These are phyloP conservation scores for Capsicum chinense DNA, from an alignment of 257 asterid species.

Conservation along the genomic window DNA sequence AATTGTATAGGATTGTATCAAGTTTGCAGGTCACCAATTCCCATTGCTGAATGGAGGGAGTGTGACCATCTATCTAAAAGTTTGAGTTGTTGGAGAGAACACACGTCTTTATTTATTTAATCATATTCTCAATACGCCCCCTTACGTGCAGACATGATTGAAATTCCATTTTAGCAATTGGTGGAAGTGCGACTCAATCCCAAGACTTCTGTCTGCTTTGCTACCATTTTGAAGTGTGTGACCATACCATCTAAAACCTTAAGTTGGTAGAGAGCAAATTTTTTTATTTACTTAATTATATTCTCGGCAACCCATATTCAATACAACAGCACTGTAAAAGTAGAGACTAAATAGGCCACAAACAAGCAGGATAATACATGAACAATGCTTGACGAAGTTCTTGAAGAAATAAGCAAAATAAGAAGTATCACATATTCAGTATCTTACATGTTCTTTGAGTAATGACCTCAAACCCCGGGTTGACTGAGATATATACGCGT, in stretches of 20 bases:
- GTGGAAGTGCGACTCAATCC: not conserved
- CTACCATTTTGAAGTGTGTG: not conserved
- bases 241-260: not conserved
- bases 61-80: not conserved
- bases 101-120: not conserved
- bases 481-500: slow-evolving; percentile 89
- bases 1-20: slow-evolving; percentile 1
- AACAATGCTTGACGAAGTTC: not conserved
- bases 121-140: not conserved
- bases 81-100: not conserved
- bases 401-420: slow-evolving; percentile 22
- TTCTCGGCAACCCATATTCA: not conserved
- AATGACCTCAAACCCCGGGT: slow-evolving; percentile 83
- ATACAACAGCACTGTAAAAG: not conserved
- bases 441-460: slow-evolving; percentile 82
- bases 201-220: not conserved
- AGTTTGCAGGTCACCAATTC: not conserved
- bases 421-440: slow-evolving; percentile 37
- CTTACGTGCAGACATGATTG: not conserved
- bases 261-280: not conserved
- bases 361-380: not conserved
- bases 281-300: not conserved
- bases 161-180: slow-evolving; percentile 1
- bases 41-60: not conserved
- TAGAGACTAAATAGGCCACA: slow-evolving; percentile 18